Conservation (phyloP, 164 flowering plant species). For the Taxillus chinensis region DNA sequence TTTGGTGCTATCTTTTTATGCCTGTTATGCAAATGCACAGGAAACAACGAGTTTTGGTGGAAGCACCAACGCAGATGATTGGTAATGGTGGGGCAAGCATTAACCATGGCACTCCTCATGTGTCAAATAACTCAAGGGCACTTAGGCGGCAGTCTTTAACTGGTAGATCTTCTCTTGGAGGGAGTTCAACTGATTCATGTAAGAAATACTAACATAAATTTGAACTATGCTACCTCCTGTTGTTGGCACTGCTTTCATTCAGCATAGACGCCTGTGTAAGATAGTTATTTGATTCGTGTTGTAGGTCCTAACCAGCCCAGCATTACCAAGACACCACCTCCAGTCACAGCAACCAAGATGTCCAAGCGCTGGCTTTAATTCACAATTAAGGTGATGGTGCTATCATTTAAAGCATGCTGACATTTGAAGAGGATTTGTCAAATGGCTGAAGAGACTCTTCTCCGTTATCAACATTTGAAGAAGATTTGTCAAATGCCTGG, state of each 20-base stretch:
- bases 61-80: constrained; percentile 19
- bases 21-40: constrained; percentile 24
- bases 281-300: constrained; percentile 5
- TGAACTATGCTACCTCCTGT: not conserved
- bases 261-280: not conserved
- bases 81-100: constrained; percentile 6
- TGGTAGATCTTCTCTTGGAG: constrained; percentile 80
- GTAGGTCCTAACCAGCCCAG: constrained; percentile 31
- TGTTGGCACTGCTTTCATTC: no score
- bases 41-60: constrained; percentile 28
- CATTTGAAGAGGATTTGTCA: not conserved
- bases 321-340: constrained; percentile 59
- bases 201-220: constrained; percentile 7
- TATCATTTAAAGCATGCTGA: not conserved
- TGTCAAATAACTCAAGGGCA: constrained; percentile 27
- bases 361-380: constrained; percentile 37
- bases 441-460: no score
- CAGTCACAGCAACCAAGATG: constrained; percentile 29
- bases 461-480: no score
- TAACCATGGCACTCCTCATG: constrained; percentile 30
- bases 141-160: constrained; percentile 69
- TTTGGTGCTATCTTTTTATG: not conserved
- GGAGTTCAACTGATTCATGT: constrained; percentile 38
- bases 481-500: not conserved
- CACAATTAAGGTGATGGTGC: not conserved